A percentile compares a stretch with the other conserved stretches of the same genome.
These are phyloP conservation scores for Colletotrichum endophyticum DNA, from an alignment of 2,329 filamentous ascomycete species.

Conservation along the genomic window DNA sequence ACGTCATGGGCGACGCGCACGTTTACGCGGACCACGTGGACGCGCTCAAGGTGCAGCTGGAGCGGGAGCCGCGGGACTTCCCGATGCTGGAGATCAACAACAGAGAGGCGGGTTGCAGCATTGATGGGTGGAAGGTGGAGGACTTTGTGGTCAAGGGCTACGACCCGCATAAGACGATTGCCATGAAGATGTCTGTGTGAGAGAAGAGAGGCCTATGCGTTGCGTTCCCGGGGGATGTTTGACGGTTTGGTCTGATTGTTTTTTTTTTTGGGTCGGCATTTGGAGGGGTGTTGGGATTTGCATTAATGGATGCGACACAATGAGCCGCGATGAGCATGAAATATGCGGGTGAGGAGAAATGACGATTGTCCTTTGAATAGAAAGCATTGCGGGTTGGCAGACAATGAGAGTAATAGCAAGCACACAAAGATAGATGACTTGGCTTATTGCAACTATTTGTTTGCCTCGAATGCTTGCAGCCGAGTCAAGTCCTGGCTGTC, in stretches of 20 bases:
- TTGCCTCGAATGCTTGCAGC: not conserved
- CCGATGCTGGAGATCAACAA: slow-evolving; percentile 76
- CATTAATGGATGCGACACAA: slow-evolving; percentile 14
- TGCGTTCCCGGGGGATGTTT: not conserved
- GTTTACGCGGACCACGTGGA: slow-evolving; percentile 94
- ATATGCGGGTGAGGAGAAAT: slow-evolving; percentile 2
- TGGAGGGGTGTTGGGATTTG: slow-evolving; percentile 8
- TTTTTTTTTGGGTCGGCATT: not conserved
- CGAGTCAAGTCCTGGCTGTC: not conserved
- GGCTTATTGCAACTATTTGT: not conserved
- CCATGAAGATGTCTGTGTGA: slow-evolving; percentile 98
- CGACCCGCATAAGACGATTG: slow-evolving; percentile 86
- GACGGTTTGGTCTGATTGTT: not conserved
- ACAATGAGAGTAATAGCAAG: not conserved
- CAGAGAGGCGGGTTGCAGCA: slow-evolving; percentile 67
- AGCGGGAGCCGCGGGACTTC: slow-evolving; percentile 80
- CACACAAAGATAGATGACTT: not conserved
- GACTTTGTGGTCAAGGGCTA: slow-evolving; percentile 91
- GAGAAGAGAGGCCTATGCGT: not conserved
- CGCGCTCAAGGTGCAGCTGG: slow-evolving; percentile 80
- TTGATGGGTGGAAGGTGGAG: slow-evolving; percentile 89
- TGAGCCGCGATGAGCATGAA: slow-evolving; percentile 1
- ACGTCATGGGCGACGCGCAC: slow-evolving; percentile 98
- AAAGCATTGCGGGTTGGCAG: not conserved
- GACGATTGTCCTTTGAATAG: not conserved